A percentile compares a stretch with the other conserved stretches of the same genome.
These are phyloP conservation scores for Alternaria metachromatica DNA, from an alignment of 2,329 filamentous ascomycete species.

Conservation along the genomic window DNA sequence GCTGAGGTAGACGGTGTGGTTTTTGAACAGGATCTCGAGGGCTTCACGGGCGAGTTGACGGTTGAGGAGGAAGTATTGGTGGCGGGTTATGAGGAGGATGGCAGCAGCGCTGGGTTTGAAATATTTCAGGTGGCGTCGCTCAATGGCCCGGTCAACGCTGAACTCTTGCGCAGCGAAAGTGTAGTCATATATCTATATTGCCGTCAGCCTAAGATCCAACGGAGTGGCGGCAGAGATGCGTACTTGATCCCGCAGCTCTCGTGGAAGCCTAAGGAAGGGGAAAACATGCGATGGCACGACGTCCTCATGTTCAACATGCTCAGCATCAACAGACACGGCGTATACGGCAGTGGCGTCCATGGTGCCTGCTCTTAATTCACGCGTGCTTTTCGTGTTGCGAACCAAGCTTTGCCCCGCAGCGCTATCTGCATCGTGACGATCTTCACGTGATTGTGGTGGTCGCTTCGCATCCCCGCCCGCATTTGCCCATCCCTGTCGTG, in stretches of 20 bases:
- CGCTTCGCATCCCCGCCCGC: not conserved
- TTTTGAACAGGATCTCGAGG: conserved; percentile 43
- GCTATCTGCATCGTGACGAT: conserved; percentile 9
- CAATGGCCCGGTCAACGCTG: conserved; percentile 37
- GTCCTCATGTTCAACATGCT: conserved; percentile 4
- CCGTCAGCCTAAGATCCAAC: not conserved
- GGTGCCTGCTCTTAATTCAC: conserved; percentile 19
- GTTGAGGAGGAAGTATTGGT: conserved; percentile 44
- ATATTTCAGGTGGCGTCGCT: conserved; percentile 43
- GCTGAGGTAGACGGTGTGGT: conserved; percentile 42
- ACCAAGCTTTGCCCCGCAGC: conserved; percentile 21
- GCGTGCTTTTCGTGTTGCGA: conserved; percentile 24
- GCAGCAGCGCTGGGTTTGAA: conserved; percentile 40
- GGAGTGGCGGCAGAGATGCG: not conserved
- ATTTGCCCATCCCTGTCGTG: conserved; percentile 1
- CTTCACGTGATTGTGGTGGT: conserved; percentile 16
- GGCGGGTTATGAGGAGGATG: conserved; percentile 43
- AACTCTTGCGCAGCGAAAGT: conserved; percentile 32
- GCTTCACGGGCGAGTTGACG: conserved; percentile 45
- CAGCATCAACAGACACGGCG: not conserved
- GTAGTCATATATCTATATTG: conserved; percentile 41
- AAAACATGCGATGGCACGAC: conserved; percentile 16
- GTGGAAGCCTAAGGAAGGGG: conserved; percentile 43
- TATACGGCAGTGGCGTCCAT: conserved; percentile 13
- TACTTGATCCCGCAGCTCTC: conserved; percentile 48